Conservation (phyloP, 257 asterid species). For the Coffea canephora region DNA sequence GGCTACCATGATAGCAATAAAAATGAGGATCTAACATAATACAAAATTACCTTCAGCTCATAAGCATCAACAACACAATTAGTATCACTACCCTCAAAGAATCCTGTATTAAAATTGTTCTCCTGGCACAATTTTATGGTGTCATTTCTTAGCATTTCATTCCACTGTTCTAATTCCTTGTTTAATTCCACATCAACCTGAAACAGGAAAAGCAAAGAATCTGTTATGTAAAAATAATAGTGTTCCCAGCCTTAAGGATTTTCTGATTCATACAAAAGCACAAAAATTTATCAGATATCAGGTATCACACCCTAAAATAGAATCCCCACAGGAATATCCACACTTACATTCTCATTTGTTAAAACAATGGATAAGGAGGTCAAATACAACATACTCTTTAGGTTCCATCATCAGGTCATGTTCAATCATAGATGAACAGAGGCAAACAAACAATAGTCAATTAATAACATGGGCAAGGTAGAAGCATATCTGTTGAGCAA, state of each 20-base stretch:
- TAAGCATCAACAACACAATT: conserved; percentile 88
- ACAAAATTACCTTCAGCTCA: conserved; percentile 74
- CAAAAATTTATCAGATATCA: neutral
- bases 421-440: neutral
- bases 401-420: neutral
- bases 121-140: conserved; percentile 85
- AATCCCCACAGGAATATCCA: neutral
- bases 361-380: neutral
- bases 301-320: neutral
- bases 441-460: neutral
- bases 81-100: conserved; percentile 90
- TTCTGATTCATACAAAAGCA: neutral
- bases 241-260: neutral
- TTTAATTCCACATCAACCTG: conserved; percentile 83
- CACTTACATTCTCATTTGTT: neutral
- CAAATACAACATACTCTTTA: neutral
- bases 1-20: neutral
- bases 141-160: conserved; percentile 79
- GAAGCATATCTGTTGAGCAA: neutral
- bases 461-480: neutral
- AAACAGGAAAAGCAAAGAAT: conserved; percentile 27
- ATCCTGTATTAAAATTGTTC: conserved; percentile 85
- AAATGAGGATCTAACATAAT: neutral
- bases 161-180: conserved; percentile 96
- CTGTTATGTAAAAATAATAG: neutral